Base-by-base conservation (phyloP, 169 alveolate species). In the Plasmodium chabaudi region DNA sequence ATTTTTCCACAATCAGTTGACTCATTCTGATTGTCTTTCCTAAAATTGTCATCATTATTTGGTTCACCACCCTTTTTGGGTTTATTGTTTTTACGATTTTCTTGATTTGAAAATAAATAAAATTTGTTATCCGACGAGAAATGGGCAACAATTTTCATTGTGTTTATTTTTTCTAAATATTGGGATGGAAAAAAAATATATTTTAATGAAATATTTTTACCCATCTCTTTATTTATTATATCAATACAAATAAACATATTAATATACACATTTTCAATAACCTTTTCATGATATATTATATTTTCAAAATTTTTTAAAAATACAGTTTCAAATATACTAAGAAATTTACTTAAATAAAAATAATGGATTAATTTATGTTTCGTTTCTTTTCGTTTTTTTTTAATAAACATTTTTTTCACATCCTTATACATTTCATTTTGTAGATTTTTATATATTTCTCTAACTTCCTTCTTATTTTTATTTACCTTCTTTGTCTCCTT, bases 171-270 rank as follows among this genome's bases (percentile, higher is more conserved):
- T 51, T 71, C 55, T 21, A 86, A 86, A 49, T 69, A 69, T 19
- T 59, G 55, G 5, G 60, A 19, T 10, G 91, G 91, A 44, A 86
- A 71, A 57, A 70, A 86, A 9, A 86, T 39, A 70, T 86, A 86
- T 23, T 86, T 86, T 4, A 86, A 55, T 1, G 87, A 86, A 21
- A 86, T 86, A 42, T 53, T 71, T 86, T 64, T 65, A 2, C 67
- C 64, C 19, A 86, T 44, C 42, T 86, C 91, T 23, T 70, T 46
- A 21, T 86, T 86, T 70, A 86, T 46, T 44, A 86, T 86, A 59
- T 86, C 91, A 17, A 86, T 65, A 70, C 91, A 86, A 25, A 86
- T 86, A 67, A 86, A 86, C 91, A 86, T 86, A 55, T 86, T 86
- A 49, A 86, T 39, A 42, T 86, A 86, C 13, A 88, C 55, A 57